These are phyloP conservation scores for Aspergillus quadricinctus DNA, from an alignment of 2,329 filamentous ascomycete genomes.

Conservation along the genomic window DNA sequence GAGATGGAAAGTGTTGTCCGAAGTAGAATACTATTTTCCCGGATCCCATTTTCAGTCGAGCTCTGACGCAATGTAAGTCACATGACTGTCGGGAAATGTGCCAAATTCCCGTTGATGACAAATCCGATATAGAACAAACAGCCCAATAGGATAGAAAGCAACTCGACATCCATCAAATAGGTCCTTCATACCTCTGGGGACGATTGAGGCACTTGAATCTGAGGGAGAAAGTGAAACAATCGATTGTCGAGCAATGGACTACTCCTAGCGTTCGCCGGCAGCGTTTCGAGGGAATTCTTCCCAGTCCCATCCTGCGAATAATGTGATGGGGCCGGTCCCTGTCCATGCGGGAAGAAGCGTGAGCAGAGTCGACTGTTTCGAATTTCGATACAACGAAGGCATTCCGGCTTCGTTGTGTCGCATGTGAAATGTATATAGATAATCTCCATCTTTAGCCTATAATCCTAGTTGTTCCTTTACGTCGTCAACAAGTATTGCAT, in stretches of 20 bases:
- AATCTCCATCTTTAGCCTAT: background rate
- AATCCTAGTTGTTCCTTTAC: slow-evolving; percentile 8
- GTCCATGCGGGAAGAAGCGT: too few species aligned
- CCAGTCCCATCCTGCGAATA: slow-evolving; percentile 1
- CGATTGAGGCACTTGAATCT: too few species aligned
- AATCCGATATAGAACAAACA: slow-evolving; percentile 12
- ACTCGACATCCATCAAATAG: slow-evolving; percentile 14
- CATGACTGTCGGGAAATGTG: slow-evolving; percentile 17
- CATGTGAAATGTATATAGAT: slow-evolving; percentile 12
- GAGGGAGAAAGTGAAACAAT: slow-evolving; percentile 11
- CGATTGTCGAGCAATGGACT: slow-evolving; percentile 14
- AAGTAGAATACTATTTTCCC: slow-evolving; percentile 11
- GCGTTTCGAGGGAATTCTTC: slow-evolving; percentile 10
- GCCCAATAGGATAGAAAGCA: slow-evolving; percentile 20
- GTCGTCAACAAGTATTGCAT: slow-evolving; percentile 17
- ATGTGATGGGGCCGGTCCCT: too few species aligned
- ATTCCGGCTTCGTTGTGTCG: slow-evolving; percentile 20
- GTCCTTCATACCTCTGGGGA: background rate
- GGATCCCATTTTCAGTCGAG: slow-evolving; percentile 1
- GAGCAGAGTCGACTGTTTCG: too few species aligned
- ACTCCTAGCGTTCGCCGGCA: slow-evolving; percentile 8
- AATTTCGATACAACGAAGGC: slow-evolving; percentile 20
- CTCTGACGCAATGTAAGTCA: slow-evolving; percentile 33
- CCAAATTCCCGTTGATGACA: slow-evolving; percentile 18
- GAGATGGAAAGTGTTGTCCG: background rate